Evolutionary conservation across 2,329 filamentous ascomycete genomes (phyloP).

Genomic region (Xylariaceae sp.): DNA sequence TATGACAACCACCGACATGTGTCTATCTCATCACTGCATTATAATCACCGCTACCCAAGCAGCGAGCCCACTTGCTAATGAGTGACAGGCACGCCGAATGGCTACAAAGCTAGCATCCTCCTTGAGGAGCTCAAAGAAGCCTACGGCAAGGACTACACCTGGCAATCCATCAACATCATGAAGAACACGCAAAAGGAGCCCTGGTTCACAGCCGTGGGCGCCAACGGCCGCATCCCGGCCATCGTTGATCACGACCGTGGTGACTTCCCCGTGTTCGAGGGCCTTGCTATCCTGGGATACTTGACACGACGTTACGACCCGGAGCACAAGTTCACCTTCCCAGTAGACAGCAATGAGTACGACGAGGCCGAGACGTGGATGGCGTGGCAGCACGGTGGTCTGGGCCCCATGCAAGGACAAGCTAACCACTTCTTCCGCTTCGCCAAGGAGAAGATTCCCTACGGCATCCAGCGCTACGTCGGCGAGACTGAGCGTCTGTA

Average conservation of each 20-base stretch:
- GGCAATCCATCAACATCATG: conserved; percentile 54
- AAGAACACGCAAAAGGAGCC: conserved; percentile 64
- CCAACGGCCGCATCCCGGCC: conserved; percentile 63
- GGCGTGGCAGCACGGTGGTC: conserved; percentile 69
- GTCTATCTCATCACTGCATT: neutral
- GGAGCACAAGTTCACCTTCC: conserved; percentile 63
- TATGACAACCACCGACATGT: neutral
- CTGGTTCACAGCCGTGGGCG: conserved; percentile 60
- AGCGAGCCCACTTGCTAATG: neutral
- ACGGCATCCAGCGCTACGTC: conserved; percentile 68
- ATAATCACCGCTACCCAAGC: neutral
- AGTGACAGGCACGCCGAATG: conserved; percentile 45
- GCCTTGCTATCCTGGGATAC: conserved; percentile 69
- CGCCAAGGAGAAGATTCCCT: conserved; percentile 65
- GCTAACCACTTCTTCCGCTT: conserved; percentile 69
- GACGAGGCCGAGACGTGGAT: conserved; percentile 56
- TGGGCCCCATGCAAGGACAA: conserved; percentile 71
- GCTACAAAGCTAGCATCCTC: conserved; percentile 55
- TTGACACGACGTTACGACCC: conserved; percentile 68
- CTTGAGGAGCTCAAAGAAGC: conserved; percentile 65
- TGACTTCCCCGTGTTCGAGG: conserved; percentile 67
- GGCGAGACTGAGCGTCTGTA: conserved; percentile 74
- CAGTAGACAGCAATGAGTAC: conserved; percentile 37
- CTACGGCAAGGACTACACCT: conserved; percentile 58
- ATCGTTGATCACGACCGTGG: conserved; percentile 63